Percentiles rank a stretch among this genome's conserved stretches.
Evolutionary conservation across 176 grass and related monocot species (phyloP).

Genomic region (Musa itinerans): DNA sequence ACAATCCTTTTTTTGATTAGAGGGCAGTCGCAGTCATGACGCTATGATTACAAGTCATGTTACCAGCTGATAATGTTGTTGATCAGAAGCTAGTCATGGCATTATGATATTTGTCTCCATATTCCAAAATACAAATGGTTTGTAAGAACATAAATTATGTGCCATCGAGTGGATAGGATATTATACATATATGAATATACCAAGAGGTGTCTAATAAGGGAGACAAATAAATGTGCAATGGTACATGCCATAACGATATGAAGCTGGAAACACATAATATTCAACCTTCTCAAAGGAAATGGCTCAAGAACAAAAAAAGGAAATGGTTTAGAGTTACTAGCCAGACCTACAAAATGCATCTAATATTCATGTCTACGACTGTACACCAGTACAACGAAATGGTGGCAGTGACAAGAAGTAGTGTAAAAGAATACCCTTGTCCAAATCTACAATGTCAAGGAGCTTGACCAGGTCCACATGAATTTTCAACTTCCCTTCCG

Average conservation of each 20-base stretch:
- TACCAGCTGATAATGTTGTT: neutral
- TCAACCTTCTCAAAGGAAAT: too few species aligned
- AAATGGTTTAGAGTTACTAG: neutral
- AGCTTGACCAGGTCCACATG: constrained; percentile 81
- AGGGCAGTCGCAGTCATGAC: neutral
- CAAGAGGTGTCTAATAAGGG: too few species aligned
- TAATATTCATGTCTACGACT: neutral
- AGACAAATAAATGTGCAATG: too few species aligned
- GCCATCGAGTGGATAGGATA: too few species aligned
- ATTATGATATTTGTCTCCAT: too few species aligned
- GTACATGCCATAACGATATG: too few species aligned
- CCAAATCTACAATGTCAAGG: constrained; percentile 64
- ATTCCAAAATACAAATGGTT: too few species aligned
- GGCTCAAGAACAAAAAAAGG: neutral
- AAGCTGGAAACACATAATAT: too few species aligned
- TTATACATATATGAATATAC: too few species aligned
- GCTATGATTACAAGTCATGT: neutral
- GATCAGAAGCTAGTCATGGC: too few species aligned
- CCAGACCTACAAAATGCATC: neutral
- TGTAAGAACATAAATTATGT: too few species aligned
- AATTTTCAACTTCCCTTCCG: constrained; percentile 66
- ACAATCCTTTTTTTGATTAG: neutral
- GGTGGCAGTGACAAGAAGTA: neutral
- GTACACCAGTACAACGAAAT: neutral
- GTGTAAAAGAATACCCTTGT: constrained; percentile 50